Percentiles rank a stretch among this genome's conserved stretches.
Evolutionary conservation across 2,329 filamentous ascomycete species (phyloP).

Genomic region (Didymella pinodella): DNA sequence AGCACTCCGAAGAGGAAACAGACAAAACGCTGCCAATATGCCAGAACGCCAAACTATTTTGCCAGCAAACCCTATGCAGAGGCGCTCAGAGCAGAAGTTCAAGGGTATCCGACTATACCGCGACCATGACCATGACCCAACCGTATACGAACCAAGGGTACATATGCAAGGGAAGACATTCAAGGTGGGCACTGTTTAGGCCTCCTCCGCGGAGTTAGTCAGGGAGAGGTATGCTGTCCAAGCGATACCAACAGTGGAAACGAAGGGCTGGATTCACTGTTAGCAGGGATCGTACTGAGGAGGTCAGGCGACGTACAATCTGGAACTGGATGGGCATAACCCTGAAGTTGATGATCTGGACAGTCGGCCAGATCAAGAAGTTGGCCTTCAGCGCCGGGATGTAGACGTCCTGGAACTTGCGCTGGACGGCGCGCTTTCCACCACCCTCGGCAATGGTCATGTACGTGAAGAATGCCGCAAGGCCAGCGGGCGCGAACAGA

Average conservation of each 20-base stretch:
- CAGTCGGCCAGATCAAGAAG: constrained; percentile 91
- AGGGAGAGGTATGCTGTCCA: constrained; percentile 98
- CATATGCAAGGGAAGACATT: constrained; percentile 31
- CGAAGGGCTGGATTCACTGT: constrained; percentile 74
- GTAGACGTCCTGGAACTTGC: constrained; percentile 94
- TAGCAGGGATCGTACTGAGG: constrained; percentile 12
- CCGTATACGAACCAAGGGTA: constrained; percentile 25
- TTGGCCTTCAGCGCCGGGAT: constrained; percentile 94
- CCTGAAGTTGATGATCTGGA: constrained; percentile 96
- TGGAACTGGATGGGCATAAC: constrained; percentile 95
- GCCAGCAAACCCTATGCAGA: constrained; percentile 29
- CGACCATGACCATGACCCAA: constrained; percentile 19
- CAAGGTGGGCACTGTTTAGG: constrained; percentile 33
- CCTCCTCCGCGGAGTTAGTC: constrained; percentile 84
- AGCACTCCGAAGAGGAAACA: constrained; percentile 18
- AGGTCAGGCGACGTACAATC: constrained; percentile 70
- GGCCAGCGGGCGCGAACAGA: constrained; percentile 87
- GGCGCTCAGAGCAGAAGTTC: constrained; percentile 30
- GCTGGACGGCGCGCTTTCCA: constrained; percentile 76
- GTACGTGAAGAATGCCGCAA: constrained; percentile 89
- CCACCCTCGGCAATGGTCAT: constrained; percentile 97
- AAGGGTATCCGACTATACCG: constrained; percentile 28
- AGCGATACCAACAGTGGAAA: constrained; percentile 92
- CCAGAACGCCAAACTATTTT: constrained; percentile 30
- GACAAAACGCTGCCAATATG: constrained; percentile 31